These are phyloP conservation scores for Trifolium subterraneum DNA, from an alignment of 306 rosid species.

Conservation along the genomic window DNA sequence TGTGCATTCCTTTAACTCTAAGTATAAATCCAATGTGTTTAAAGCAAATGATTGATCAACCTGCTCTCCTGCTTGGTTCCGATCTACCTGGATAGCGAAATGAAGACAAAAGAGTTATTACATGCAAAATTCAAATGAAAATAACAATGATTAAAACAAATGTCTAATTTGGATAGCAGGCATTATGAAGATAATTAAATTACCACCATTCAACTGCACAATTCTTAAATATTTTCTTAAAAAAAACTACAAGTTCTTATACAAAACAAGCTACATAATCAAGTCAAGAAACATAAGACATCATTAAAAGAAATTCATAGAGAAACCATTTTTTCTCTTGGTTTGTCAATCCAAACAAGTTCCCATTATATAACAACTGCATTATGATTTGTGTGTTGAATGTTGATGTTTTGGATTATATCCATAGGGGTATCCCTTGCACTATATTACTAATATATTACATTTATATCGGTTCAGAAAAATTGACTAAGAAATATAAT, in stretches of 20 bases:
- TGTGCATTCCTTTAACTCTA: background rate
- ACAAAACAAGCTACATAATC: background rate
- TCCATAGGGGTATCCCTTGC: background rate
- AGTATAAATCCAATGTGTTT: background rate
- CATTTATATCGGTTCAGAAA: too few species aligned
- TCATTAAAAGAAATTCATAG: background rate
- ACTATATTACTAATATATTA: background rate
- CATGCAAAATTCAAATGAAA: background rate
- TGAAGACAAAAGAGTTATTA: background rate
- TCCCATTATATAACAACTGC: background rate
- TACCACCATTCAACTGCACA: background rate
- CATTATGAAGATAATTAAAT: background rate
- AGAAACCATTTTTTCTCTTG: conserved; percentile 1
- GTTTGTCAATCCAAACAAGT: conserved; percentile 14
- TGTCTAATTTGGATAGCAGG: background rate
- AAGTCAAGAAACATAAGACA: background rate
- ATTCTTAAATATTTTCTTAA: too few species aligned
- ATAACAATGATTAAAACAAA: background rate
- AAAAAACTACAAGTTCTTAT: too few species aligned
- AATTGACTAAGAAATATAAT: background rate
- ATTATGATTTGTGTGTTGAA: too few species aligned
- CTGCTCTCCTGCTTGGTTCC: background rate
- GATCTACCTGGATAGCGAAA: background rate
- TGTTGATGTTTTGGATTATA: background rate
- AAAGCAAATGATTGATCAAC: background rate